Conservation (phyloP, 78 protist genomes). For the Tieghemostelium lacteum region DNA sequence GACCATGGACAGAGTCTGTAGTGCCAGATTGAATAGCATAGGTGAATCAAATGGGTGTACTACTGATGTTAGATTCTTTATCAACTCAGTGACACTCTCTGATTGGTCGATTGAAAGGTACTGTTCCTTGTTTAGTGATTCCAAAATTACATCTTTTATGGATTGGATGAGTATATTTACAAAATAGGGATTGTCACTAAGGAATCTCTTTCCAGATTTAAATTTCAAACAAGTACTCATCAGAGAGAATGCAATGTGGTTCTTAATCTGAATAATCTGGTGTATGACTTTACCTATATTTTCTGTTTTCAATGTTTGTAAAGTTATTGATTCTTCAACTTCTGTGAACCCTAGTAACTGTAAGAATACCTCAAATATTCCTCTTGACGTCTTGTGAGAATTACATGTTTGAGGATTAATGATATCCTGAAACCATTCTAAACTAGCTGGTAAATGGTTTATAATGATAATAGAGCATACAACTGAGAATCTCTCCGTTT, state of each 20-base stretch:
- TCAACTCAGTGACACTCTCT: neutral
- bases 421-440: neutral
- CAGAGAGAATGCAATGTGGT: neutral
- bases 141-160: neutral
- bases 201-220: neutral
- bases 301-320: conserved; percentile 5
- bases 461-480: conserved; percentile 5
- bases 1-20: neutral
- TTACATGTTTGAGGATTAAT: neutral
- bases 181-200: neutral
- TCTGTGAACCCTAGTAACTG: neutral
- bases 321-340: neutral
- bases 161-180: neutral
- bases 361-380: neutral
- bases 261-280: neutral
- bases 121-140: neutral
- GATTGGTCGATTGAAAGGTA: neutral
- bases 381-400: neutral
- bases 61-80: neutral
- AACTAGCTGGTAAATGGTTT: neutral
- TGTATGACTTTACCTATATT: neutral
- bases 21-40: neutral
- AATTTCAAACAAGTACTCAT: neutral
- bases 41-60: neutral
- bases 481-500: neutral